Conservation (phyloP, 176 grass and related monocot species). For the Puya raimondii region DNA sequence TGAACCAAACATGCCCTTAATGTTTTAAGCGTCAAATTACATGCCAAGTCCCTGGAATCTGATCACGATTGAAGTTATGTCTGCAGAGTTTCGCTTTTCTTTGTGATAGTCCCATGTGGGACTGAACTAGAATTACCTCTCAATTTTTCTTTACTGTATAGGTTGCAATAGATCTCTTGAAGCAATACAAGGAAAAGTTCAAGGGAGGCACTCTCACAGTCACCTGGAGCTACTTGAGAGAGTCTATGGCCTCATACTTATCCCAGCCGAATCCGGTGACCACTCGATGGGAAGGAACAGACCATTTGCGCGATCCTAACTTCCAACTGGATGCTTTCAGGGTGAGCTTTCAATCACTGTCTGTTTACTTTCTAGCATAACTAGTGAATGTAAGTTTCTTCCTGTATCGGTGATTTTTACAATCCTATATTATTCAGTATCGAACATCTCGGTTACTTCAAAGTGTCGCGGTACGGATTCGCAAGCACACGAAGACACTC, state of each 20-base stretch:
- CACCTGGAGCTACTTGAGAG: slow-evolving; percentile 97
- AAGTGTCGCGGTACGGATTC: slow-evolving; percentile 74
- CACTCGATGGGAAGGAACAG: slow-evolving; percentile 84
- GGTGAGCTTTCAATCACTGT: slow-evolving; percentile 28
- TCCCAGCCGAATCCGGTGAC: slow-evolving; percentile 91
- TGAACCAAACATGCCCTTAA: too few species aligned
- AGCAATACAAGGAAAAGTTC: slow-evolving; percentile 92
- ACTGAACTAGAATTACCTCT: too few species aligned
- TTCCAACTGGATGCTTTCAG: slow-evolving; percentile 98
- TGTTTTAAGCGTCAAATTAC: too few species aligned
- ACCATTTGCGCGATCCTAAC: slow-evolving; percentile 88
- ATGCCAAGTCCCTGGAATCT: too few species aligned
- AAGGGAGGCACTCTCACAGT: slow-evolving; percentile 78
- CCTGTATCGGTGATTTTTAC: not conserved
- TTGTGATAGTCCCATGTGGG: too few species aligned
- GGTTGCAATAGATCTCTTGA: slow-evolving; percentile 85
- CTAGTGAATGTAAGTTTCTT: not conserved
- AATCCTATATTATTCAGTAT: slow-evolving; percentile 39
- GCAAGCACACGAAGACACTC: slow-evolving; percentile 76
- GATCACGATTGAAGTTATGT: too few species aligned
- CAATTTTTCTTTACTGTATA: slow-evolving; percentile 28
- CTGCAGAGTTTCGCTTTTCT: too few species aligned
- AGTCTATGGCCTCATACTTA: slow-evolving; percentile 84
- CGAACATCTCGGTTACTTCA: slow-evolving; percentile 90
- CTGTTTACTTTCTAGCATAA: not conserved